These are phyloP conservation scores for Colletotrichum tamarilloi DNA, from an alignment of 2,329 filamentous ascomycete genomes.

Conservation along the genomic window DNA sequence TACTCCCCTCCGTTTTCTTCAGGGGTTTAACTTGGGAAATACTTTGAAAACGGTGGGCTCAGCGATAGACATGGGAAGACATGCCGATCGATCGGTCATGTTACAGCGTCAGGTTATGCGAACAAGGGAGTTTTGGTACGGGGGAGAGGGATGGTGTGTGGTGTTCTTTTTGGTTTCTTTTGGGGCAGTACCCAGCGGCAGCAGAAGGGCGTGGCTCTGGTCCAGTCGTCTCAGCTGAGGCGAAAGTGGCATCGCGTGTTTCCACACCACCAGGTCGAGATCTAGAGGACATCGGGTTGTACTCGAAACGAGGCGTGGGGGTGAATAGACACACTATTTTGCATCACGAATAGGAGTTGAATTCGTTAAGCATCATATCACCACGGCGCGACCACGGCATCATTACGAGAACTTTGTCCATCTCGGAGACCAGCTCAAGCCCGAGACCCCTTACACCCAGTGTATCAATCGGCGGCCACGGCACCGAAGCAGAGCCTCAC, in stretches of 20 bases:
- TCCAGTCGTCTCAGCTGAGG: slow-evolving; percentile 1
- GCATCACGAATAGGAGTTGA: slow-evolving; percentile 9
- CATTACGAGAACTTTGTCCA: not conserved
- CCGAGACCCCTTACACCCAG: not conserved
- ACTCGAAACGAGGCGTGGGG: slow-evolving; percentile 19
- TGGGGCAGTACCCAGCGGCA: not conserved
- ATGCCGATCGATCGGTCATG: slow-evolving; percentile 12
- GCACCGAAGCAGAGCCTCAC: slow-evolving; percentile 14
- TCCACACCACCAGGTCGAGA: slow-evolving; percentile 12
- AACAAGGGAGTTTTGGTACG: slow-evolving; percentile 30
- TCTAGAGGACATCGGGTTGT: slow-evolving; percentile 2
- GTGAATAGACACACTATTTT: slow-evolving; percentile 9
- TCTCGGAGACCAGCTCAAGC: slow-evolving; percentile 3
- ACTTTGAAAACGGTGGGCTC: slow-evolving; percentile 27
- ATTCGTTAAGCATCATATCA: slow-evolving; percentile 18
- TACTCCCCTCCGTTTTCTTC: slow-evolving; percentile 16
- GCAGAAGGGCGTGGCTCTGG: not conserved
- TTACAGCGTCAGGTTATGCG: slow-evolving; percentile 27
- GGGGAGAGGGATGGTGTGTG: slow-evolving; percentile 11
- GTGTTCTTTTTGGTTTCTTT: slow-evolving; percentile 2
- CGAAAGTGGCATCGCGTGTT: not conserved
- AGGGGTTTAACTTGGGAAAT: slow-evolving; percentile 10
- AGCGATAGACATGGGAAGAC: slow-evolving; percentile 16
- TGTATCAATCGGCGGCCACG: not conserved
- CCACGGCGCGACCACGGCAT: slow-evolving; percentile 15